These are phyloP conservation scores for Blastocystis sp. DNA, from an alignment of 352 stramenopile genomes.

Conservation along the genomic window DNA sequence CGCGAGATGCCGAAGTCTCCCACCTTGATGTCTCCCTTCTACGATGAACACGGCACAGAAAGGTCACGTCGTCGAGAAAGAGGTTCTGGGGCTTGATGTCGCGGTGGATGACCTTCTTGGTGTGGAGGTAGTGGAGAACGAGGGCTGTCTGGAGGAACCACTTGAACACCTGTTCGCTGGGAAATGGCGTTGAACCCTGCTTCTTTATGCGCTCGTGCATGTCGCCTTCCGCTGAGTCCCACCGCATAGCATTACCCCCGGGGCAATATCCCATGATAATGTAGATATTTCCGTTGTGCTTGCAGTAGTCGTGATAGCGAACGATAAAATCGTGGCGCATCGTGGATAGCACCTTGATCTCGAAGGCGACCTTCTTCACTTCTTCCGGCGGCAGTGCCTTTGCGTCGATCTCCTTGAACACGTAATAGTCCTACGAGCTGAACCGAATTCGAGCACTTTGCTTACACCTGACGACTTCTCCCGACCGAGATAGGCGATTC, in stretches of 20 bases:
- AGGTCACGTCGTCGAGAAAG: constrained; percentile 77
- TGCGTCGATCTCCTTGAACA: constrained; percentile 45
- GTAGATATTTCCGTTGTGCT: constrained; percentile 36
- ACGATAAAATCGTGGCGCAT: constrained; percentile 55
- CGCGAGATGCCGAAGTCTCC: constrained; percentile 70
- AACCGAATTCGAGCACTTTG: background rate
- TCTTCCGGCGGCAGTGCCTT: background rate
- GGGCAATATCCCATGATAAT: constrained; percentile 52
- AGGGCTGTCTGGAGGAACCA: constrained; percentile 39
- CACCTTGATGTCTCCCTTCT: constrained; percentile 76
- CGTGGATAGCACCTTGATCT: constrained; percentile 37
- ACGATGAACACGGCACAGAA: background rate
- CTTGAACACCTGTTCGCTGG: constrained; percentile 47
- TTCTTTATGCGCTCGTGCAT: constrained; percentile 39
- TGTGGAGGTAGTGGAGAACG: constrained; percentile 83
- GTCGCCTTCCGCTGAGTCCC: background rate
- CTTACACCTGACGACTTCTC: constrained; percentile 46
- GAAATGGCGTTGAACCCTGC: constrained; percentile 23
- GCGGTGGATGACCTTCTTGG: constrained; percentile 89
- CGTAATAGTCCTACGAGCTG: constrained; percentile 11
- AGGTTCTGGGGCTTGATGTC: constrained; percentile 96
- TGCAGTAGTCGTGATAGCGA: constrained; percentile 47
- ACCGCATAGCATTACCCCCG: background rate
- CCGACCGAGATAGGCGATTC: constrained; percentile 42
- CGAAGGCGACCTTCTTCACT: constrained; percentile 45